Evolutionary conservation across 768 basidiomycete species (phyloP), one percentile per base, ranked within the genome.

Genomic region (Mrakia blollopis): DNA sequence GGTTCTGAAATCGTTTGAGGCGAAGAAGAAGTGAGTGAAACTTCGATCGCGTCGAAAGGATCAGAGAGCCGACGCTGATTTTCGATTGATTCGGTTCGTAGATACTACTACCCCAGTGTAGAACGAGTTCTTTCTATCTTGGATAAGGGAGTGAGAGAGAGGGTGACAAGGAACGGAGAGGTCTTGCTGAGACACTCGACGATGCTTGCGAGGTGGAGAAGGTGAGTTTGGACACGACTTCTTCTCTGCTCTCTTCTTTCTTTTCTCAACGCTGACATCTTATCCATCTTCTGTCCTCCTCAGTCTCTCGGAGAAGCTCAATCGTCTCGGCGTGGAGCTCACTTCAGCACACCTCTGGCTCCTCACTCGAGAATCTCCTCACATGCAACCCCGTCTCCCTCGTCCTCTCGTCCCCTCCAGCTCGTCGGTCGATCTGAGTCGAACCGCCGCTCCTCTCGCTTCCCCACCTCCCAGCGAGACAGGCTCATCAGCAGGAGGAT

Each of bases 151-250:
- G 91, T 98, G 39, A 89, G 89, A 75, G 94, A 97, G 79, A 89
- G 95, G 74, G 91, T 94, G 8, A 98, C 95, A 30, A 95, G 94
- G 88, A 98, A 98, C 79, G 96, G 96, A 1, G 96, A 98, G 85
- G 93, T 93, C 47, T 84, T 98, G 69, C 88, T 95, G 78, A 87
- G 93, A 80, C 80, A 52, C 0, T 79, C 72, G 14, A n/a, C 23
- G 16, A 47, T 68, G 21, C 41, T 35, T 14, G 28, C 30, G 21
- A 14, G 44, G n/a, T 32, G 70, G 70, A 30, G 44, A 18, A 70
- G 39, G n/a, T 44, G 18, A 50, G 32, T 44, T 52, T 32, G 10
- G 28, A 25, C 39, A 4, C 62, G 52, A 7, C 14, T 37, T 16
- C 41, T 5, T 47, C 39, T 9, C 35, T 14, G 25, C n/a, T 41